phyloP scores from a whole-genome alignment of 306 rosid species.

The Quercus suber region DNA sequence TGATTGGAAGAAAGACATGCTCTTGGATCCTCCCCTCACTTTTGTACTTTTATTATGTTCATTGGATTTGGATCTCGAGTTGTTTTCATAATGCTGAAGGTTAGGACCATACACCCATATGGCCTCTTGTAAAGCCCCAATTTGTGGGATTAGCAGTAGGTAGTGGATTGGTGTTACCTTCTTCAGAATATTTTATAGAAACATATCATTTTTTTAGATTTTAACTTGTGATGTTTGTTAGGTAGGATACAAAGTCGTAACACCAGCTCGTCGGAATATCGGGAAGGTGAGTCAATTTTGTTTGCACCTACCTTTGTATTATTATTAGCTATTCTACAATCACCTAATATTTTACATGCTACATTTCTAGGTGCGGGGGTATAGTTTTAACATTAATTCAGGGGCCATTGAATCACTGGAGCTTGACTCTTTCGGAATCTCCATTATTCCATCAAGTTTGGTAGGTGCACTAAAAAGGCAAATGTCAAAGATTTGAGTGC shows the following conservation, averaged over 20 bases:
- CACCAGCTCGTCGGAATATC: slow-evolving; percentile 71
- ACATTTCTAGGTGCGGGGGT: slow-evolving; percentile 72
- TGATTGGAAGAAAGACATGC: neutral
- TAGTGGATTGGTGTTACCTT: neutral
- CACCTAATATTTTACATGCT: slow-evolving; percentile 19
- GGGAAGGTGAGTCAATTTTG: slow-evolving; percentile 62
- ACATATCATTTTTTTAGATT: slow-evolving; percentile 14
- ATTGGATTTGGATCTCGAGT: neutral
- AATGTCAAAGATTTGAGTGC: neutral
- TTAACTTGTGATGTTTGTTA: slow-evolving; percentile 47
- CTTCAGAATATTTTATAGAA: neutral
- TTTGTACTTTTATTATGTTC: too few species aligned
- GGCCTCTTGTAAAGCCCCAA: neutral
- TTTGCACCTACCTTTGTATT: neutral
- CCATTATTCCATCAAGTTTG: slow-evolving; percentile 87
- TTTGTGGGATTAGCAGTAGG: neutral
- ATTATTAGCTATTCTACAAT: neutral
- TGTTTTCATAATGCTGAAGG: neutral
- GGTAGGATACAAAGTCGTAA: slow-evolving; percentile 92
- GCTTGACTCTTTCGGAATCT: slow-evolving; percentile 89
- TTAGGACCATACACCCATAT: neutral
- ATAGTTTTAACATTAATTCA: slow-evolving; percentile 77
- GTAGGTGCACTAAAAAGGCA: slow-evolving; percentile 36
- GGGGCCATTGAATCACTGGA: slow-evolving; percentile 87
- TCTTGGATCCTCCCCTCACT: neutral